phyloP scores from a whole-genome alignment of 305 asterid species.

The Fraxinus angustifolia region DNA sequence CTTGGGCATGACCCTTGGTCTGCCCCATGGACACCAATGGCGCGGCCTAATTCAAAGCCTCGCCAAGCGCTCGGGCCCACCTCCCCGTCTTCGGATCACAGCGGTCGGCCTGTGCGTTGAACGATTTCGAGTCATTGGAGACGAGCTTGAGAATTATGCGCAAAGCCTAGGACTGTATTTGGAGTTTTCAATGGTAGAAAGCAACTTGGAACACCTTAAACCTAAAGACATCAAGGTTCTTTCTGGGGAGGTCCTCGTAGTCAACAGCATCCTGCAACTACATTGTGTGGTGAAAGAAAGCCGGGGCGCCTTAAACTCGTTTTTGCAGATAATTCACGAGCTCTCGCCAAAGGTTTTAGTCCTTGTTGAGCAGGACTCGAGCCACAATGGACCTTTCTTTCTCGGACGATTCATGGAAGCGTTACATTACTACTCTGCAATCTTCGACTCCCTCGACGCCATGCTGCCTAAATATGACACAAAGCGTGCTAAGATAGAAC shows the following conservation, averaged over 20 bases:
- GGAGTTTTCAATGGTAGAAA: constrained; percentile 55
- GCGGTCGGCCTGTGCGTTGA: constrained; percentile 54
- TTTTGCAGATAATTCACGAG: constrained; percentile 58
- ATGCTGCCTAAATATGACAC: constrained; percentile 78
- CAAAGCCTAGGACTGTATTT: constrained; percentile 36
- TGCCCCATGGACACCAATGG: constrained; percentile 78
- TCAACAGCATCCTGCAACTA: constrained; percentile 70
- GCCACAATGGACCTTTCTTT: constrained; percentile 87
- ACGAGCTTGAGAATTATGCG: constrained; percentile 59
- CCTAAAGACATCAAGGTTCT: constrained; percentile 45
- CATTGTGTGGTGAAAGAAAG: constrained; percentile 89
- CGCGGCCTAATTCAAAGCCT: constrained; percentile 53
- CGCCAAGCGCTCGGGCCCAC: constrained; percentile 39
- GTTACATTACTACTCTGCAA: constrained; percentile 71
- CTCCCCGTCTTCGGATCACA: constrained; percentile 50
- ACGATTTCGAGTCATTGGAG: constrained; percentile 46
- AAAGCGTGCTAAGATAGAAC: constrained; percentile 73
- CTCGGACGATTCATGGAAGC: constrained; percentile 89
- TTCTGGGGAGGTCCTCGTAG: constrained; percentile 59
- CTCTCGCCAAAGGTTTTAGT: constrained; percentile 67
- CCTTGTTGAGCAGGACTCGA: constrained; percentile 80
- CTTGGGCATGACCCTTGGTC: constrained; percentile 73
- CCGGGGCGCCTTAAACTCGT: constrained; percentile 72
- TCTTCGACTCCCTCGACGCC: constrained; percentile 69
- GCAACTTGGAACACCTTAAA: constrained; percentile 62